Conservation (phyloP, 2,329 filamentous ascomycete species). For the Fusarium pininemorale region DNA sequence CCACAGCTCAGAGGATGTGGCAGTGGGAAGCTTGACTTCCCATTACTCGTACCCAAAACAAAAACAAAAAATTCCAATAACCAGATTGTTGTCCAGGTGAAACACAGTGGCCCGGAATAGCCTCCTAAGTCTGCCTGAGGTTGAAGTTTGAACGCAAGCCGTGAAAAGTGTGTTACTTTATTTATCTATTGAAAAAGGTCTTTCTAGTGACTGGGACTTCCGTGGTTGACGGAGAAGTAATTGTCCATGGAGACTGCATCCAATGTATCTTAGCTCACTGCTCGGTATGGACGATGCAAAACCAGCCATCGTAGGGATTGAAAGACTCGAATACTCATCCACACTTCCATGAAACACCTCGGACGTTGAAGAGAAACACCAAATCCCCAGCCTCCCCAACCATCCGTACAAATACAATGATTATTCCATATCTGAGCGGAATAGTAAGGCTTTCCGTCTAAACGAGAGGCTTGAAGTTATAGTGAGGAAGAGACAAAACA, state of each 20-base stretch:
- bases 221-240: background rate
- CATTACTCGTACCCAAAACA: slow-evolving; percentile 15
- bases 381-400: background rate
- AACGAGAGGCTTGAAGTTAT: slow-evolving; percentile 9
- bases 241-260: background rate
- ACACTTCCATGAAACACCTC: background rate
- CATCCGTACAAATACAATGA: slow-evolving; percentile 24
- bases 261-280: slow-evolving; percentile 9
- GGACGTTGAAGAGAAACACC: slow-evolving; percentile 9
- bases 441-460: slow-evolving; percentile 4
- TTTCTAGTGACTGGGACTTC: background rate
- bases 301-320: background rate
- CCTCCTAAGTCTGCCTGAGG: background rate
- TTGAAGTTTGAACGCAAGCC: background rate
- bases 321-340: background rate
- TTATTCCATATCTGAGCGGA: slow-evolving; percentile 15
- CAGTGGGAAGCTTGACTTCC: slow-evolving; percentile 13
- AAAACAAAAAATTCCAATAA: slow-evolving; percentile 28
- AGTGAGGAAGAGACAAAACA: slow-evolving; percentile 4
- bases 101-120: background rate
- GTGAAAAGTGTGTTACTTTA: background rate
- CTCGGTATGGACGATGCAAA: background rate
- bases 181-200: slow-evolving; percentile 18
- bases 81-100: background rate
- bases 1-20: slow-evolving; percentile 11